A percentile compares a stretch with the other conserved stretches of the same genome.
Conservation (phyloP, 2,329 filamentous ascomycete genomes). For the Talaromyces albobiverticillius region DNA sequence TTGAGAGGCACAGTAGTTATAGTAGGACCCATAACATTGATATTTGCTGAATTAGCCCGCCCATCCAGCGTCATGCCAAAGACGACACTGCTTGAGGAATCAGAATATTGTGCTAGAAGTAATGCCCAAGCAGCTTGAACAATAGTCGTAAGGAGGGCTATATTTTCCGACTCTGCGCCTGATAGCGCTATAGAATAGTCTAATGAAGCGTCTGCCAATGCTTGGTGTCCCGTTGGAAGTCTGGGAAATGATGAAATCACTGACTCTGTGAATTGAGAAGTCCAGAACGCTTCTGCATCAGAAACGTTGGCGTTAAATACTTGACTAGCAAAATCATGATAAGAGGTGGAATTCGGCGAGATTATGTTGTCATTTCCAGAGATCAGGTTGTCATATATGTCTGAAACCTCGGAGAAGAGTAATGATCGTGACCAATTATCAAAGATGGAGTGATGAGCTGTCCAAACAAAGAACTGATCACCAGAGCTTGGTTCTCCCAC, state of each 20-base stretch:
- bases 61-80: neutral
- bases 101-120: neutral
- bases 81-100: neutral
- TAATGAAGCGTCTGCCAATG: neutral
- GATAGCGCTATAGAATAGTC: neutral
- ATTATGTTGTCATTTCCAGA: neutral
- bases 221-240: neutral
- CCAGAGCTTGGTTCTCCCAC: neutral
- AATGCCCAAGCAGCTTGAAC: neutral
- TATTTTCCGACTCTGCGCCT: neutral
- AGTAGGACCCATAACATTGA: neutral
- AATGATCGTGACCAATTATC: constrained; percentile 32
- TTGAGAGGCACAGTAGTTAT: neutral
- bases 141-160: neutral
- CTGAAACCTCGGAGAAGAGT: neutral
- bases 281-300: neutral
- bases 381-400: neutral
- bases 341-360: neutral
- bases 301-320: neutral
- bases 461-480: constrained; percentile 32
- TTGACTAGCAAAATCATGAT: neutral
- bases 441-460: constrained; percentile 43
- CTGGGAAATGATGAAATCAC: neutral
- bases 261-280: neutral
- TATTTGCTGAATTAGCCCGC: neutral